These are phyloP conservation scores for Chenopodium quinoa DNA, from an alignment of 148 eudicot genomes.

Conservation along the genomic window DNA sequence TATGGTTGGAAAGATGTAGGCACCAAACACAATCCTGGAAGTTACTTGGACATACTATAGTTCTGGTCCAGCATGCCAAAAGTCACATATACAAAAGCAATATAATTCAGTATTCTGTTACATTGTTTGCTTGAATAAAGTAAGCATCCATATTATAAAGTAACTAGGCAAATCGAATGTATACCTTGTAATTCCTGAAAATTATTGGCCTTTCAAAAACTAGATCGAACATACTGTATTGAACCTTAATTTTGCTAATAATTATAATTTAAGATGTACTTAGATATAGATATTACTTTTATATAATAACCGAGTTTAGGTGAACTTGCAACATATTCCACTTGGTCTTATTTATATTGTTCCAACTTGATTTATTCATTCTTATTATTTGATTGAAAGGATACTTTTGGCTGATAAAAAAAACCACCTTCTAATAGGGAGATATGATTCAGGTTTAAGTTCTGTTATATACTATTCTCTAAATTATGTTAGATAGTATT, in stretches of 20 bases:
- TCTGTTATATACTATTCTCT: no score
- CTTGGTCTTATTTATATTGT: not conserved
- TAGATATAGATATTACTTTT: no score
- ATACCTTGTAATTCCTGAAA: not conserved
- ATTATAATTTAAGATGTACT: no score
- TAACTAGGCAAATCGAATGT: not conserved
- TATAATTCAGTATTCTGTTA: not conserved
- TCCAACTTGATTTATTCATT: not conserved
- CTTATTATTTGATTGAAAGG: not conserved
- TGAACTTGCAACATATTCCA: not conserved
- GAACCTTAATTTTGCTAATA: not conserved
- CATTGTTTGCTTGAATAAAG: not conserved
- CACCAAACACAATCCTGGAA: not conserved
- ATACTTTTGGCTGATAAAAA: not conserved
- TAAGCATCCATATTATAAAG: not conserved
- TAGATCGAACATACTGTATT: no score
- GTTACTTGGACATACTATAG: not conserved
- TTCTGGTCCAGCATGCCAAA: constrained; percentile 1
- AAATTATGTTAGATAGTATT: no score
- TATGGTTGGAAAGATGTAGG: not conserved
- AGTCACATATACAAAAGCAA: not conserved
- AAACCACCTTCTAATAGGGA: not conserved
- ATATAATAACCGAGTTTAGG: not conserved
- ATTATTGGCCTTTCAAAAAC: not conserved
- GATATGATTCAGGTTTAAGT: not conserved